These are phyloP conservation scores for Pinus taeda DNA, from an alignment of 75 land plant species.

Conservation along the genomic window DNA sequence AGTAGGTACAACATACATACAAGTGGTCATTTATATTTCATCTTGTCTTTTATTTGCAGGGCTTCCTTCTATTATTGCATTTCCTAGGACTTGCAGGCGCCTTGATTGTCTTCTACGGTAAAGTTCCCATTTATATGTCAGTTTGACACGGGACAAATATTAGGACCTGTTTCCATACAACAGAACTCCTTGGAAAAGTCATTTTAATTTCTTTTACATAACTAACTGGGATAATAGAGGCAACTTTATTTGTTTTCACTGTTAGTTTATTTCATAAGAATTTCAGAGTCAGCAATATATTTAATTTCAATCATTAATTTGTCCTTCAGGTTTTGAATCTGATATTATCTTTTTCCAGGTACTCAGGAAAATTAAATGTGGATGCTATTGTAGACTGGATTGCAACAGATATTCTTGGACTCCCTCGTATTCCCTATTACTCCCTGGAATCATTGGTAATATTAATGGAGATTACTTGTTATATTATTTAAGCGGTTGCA, in stretches of 20 bases:
- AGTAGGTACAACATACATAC: neutral
- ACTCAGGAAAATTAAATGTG: constrained; percentile 13
- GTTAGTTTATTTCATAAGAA: neutral
- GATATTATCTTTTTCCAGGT: neutral
- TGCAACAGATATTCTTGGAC: constrained; percentile 48
- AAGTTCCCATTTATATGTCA: neutral
- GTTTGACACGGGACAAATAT: neutral
- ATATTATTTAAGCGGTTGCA: too few relatives aligned
- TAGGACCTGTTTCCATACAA: neutral
- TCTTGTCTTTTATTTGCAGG: neutral
- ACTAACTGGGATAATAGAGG: neutral
- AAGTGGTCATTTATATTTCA: constrained; percentile 1
- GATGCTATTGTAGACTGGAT: constrained; percentile 67
- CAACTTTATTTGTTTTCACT: neutral
- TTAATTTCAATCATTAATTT: neutral
- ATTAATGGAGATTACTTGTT: too few relatives aligned
- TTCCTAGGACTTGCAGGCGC: neutral
- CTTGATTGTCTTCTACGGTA: neutral
- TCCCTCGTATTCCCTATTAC: constrained; percentile 58
- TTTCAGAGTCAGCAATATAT: neutral
- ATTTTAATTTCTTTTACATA: neutral
- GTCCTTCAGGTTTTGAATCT: neutral
- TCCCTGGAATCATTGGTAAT: constrained; percentile 61
- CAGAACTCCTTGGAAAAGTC: neutral
- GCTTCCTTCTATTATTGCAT: constrained; percentile 8